These are phyloP conservation scores for Yarrowia deformans DNA, from an alignment of 805 yeast genomes.

Conservation along the genomic window DNA sequence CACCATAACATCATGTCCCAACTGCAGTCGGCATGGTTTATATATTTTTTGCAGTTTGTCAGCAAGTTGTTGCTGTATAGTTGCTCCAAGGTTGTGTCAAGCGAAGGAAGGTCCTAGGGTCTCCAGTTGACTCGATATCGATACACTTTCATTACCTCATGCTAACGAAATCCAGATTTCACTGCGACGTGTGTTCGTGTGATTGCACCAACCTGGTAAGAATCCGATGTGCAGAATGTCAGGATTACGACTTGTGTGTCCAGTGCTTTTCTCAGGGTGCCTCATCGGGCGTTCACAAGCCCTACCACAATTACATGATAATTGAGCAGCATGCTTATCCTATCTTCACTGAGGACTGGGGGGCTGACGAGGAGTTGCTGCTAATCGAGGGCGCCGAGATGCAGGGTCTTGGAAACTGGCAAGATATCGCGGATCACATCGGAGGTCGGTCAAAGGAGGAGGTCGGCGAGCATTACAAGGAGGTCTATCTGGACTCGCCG, in stretches of 20 bases:
- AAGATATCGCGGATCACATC: conserved; percentile 94
- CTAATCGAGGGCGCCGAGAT: conserved; percentile 91
- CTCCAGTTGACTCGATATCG: conserved; percentile 18
- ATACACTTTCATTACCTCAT: conserved; percentile 23
- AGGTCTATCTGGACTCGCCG: conserved; percentile 69
- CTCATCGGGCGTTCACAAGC: conserved; percentile 83
- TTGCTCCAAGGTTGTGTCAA: conserved; percentile 33
- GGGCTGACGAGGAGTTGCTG: conserved; percentile 95
- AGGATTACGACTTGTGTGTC: conserved; percentile 96
- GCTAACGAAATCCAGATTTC: conserved; percentile 44
- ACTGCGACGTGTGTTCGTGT: conserved; percentile 93
- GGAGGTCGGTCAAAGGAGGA: conserved; percentile 93
- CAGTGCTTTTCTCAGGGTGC: conserved; percentile 93
- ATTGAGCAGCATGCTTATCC: conserved; percentile 96
- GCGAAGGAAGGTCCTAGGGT: conserved; percentile 12
- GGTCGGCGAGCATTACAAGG: conserved; percentile 81
- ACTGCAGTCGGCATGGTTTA: conserved; percentile 34
- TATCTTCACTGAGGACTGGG: conserved; percentile 89
- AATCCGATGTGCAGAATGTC: conserved; percentile 88
- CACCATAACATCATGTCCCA: conserved; percentile 30
- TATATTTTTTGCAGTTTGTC: conserved; percentile 31
- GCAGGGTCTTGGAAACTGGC: conserved; percentile 95
- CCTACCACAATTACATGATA: conserved; percentile 90
- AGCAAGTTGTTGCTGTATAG: conserved; percentile 25
- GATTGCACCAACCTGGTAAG: conserved; percentile 94